Conservation (phyloP, 176 grass and related monocot genomes). For the Eragrostis curvula region DNA sequence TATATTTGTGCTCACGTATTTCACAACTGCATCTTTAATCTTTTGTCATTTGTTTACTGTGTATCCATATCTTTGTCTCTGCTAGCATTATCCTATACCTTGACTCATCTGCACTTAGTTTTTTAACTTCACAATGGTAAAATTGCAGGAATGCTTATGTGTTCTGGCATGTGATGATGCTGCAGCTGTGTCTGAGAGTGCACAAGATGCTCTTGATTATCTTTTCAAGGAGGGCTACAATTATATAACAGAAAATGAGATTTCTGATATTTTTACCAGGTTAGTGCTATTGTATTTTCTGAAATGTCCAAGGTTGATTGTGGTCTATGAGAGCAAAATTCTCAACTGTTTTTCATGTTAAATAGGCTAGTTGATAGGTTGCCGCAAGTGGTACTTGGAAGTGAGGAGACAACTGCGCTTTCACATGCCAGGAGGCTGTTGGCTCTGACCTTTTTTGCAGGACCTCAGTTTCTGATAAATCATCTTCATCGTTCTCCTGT, state of each 20-base stretch:
- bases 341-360: constrained; percentile 51
- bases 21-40: constrained; percentile 21
- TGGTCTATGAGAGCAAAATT: constrained; percentile 16
- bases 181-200: constrained; percentile 69
- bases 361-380: constrained; percentile 76
- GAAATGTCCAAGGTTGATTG: constrained; percentile 42
- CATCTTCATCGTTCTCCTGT: constrained; percentile 81
- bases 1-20: constrained; percentile 26
- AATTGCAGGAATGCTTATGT: constrained; percentile 85
- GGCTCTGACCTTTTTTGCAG: constrained; percentile 85
- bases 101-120: constrained; percentile 35
- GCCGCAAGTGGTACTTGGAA: constrained; percentile 79
- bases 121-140: constrained; percentile 46
- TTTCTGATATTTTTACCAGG: constrained; percentile 92
- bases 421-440: constrained; percentile 85
- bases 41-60: constrained; percentile 29
- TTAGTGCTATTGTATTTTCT: constrained; percentile 47
- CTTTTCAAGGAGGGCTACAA: constrained; percentile 61
- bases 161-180: constrained; percentile 76
- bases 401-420: constrained; percentile 73
- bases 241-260: constrained; percentile 74
- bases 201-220: constrained; percentile 71
- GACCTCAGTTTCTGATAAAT: constrained; percentile 79
- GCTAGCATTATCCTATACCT: constrained; percentile 14
- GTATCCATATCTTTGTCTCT: constrained; percentile 2